Evolutionary conservation across 2,329 filamentous ascomycete genomes (phyloP).

Genomic region (Calycina herbarum): DNA sequence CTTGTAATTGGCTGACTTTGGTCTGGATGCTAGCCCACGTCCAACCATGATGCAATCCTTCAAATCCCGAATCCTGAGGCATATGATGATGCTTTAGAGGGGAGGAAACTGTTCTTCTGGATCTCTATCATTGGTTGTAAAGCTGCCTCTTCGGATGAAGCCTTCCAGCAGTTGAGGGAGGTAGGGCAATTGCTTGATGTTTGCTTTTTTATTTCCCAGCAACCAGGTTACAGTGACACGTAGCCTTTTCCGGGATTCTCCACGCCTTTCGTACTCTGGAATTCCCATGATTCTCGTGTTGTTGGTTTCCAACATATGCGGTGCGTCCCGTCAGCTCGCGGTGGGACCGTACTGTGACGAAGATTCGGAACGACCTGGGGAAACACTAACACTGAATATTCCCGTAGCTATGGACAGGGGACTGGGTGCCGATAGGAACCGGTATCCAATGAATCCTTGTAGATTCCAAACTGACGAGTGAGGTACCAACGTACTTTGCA

Average conservation of each 20-base stretch:
- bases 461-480: not conserved
- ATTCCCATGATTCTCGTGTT: slow-evolving; percentile 3
- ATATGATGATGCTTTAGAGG: not conserved
- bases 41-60: not conserved
- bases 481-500: not conserved
- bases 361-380: not conserved
- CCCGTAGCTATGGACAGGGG: not conserved
- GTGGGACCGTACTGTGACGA: not conserved
- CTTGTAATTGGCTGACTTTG: not conserved
- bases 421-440: not conserved
- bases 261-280: not conserved
- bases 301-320: slow-evolving; percentile 5
- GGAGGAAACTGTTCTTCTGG: not conserved
- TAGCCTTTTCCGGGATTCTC: not conserved
- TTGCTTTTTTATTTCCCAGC: slow-evolving; percentile 2
- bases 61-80: not conserved
- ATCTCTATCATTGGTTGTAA: not conserved
- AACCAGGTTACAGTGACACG: slow-evolving; percentile 8
- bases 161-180: not conserved
- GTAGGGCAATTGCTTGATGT: not conserved
- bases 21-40: not conserved
- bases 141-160: not conserved
- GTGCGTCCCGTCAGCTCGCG: not conserved
- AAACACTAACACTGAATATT: not conserved
- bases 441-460: not conserved